A percentile compares a stretch with the other conserved stretches of the same genome.
Evolutionary conservation across 225 moss, liverwort and hornwort genomes (phyloP).

Genomic region (Rhytidiadelphus loreus): DNA sequence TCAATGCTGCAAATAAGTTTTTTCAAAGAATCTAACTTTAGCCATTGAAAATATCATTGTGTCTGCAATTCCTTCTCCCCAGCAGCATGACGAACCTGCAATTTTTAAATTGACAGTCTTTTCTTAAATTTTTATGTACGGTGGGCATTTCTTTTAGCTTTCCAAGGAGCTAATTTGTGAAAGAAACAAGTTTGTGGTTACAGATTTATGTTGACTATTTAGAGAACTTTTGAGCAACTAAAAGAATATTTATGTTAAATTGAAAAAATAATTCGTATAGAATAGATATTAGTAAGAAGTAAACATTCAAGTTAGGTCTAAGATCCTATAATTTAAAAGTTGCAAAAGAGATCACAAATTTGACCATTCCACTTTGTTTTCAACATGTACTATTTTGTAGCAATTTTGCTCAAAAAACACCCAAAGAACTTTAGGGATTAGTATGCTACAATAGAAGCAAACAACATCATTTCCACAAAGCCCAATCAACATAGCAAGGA

Average conservation of each 20-base stretch:
- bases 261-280: neutral
- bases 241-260: neutral
- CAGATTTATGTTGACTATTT: neutral
- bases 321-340: neutral
- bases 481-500: no score
- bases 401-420: no score
- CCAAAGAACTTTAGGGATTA: neutral
- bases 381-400: rapidly evolving
- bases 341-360: neutral
- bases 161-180: rapidly evolving
- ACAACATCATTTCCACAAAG: neutral
- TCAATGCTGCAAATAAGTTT: neutral
- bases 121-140: neutral
- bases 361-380: neutral
- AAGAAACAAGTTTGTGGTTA: neutral
- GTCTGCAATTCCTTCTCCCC: no score
- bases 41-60: no score
- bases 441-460: neutral
- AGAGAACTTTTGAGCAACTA: neutral
- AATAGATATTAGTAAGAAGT: neutral
- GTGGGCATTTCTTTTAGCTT: neutral
- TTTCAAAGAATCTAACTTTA: neutral
- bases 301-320: neutral
- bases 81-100: no score
- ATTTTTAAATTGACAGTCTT: rapidly evolving